Conservation (phyloP, 2,329 filamentous ascomycete species). For the Diaporthe amygdali region DNA sequence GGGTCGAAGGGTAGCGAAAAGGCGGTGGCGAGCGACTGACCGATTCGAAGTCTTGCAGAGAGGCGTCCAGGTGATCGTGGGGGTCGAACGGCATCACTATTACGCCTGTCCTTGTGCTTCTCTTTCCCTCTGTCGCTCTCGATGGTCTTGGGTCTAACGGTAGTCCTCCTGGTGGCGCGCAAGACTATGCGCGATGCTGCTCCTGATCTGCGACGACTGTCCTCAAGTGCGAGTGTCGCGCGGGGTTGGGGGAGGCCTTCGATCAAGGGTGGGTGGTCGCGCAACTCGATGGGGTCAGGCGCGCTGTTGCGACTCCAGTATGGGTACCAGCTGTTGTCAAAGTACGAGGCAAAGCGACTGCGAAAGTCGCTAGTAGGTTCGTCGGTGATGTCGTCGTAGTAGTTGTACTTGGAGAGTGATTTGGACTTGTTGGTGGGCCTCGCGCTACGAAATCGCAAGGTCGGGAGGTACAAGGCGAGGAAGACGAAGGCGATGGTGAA, state of each 20-base stretch:
- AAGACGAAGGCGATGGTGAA: conserved; percentile 57
- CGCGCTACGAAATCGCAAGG: conserved; percentile 25
- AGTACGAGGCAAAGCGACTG: conserved; percentile 17
- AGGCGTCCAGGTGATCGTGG: conserved; percentile 52
- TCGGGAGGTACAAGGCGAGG: conserved; percentile 52
- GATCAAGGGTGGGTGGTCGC: conserved; percentile 28
- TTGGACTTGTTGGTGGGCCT: conserved; percentile 7
- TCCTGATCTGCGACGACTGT: conserved; percentile 13
- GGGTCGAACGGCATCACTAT: conserved; percentile 26
- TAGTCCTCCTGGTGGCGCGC: conserved; percentile 24
- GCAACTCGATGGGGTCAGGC: conserved; percentile 26
- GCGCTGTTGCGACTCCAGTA: conserved; percentile 21
- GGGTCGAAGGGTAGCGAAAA: conserved; percentile 47
- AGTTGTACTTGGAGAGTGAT: conserved; percentile 14
- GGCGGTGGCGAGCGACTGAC: conserved; percentile 43
- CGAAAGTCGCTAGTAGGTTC: background rate
- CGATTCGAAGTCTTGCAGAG: conserved; percentile 57
- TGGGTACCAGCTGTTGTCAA: conserved; percentile 16
- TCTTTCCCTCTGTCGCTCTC: conserved; percentile 28
- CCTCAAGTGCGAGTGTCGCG: conserved; percentile 22
- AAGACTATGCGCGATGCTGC: conserved; percentile 23
- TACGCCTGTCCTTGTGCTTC: conserved; percentile 30
- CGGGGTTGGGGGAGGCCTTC: conserved; percentile 24
- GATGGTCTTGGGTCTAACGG: background rate
- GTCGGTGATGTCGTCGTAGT: background rate